Conservation (phyloP, 2,329 filamentous ascomycete genomes). For the Sarocladiaceae sp. region DNA sequence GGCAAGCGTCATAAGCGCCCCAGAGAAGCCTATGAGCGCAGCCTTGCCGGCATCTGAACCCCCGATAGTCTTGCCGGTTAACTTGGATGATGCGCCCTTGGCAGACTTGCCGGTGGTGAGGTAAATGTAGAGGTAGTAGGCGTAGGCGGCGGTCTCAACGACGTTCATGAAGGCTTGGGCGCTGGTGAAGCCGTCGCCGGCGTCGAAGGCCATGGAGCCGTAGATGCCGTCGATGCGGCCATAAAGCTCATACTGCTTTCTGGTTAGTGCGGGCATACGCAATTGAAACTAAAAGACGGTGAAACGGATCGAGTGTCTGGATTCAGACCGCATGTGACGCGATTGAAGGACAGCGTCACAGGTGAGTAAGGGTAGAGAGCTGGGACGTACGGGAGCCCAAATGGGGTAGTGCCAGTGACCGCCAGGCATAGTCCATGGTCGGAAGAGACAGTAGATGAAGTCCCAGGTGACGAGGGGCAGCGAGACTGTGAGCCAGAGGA, state of each 20-base stretch:
- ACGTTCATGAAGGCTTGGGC: conserved; percentile 67
- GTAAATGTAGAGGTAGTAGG: conserved; percentile 44
- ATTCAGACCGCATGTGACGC: too few relatives aligned
- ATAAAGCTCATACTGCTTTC: conserved; percentile 66
- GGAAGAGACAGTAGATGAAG: conserved; percentile 68
- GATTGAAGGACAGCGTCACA: too few relatives aligned
- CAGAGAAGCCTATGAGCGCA: conserved; percentile 43
- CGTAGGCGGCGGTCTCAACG: conserved; percentile 61
- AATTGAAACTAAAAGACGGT: too few relatives aligned
- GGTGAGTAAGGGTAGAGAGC: neutral
- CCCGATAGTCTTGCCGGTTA: conserved; percentile 24
- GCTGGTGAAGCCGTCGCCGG: conserved; percentile 65
- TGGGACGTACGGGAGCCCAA: conserved; percentile 48
- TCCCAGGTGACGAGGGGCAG: conserved; percentile 80
- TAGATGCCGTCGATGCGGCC: conserved; percentile 75
- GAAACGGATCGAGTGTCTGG: too few relatives aligned
- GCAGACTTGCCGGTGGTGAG: conserved; percentile 12
- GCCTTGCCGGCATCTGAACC: conserved; percentile 39
- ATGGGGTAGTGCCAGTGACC: conserved; percentile 65
- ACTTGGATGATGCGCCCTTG: conserved; percentile 10
- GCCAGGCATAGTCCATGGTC: conserved; percentile 76
- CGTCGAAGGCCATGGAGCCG: conserved; percentile 65
- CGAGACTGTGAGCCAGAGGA: conserved; percentile 68
- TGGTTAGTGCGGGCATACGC: too few relatives aligned
- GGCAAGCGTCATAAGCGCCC: conserved; percentile 53